Evolutionary conservation across 495 filamentous ascomycete genomes (phyloP), one percentile per base, ranked within the genome.

Genomic region (Penicillium angulare): DNA sequence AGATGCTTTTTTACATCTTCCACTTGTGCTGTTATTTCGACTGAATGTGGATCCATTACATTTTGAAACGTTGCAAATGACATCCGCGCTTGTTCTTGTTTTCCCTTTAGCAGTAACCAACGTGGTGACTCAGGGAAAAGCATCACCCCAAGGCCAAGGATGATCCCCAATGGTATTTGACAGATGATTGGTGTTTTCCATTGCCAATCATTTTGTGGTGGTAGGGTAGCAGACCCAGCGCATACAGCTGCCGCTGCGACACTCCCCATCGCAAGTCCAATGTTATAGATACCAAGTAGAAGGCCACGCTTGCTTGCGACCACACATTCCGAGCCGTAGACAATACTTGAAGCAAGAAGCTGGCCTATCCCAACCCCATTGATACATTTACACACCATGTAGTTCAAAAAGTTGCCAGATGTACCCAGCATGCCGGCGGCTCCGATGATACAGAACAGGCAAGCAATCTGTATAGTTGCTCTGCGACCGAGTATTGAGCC

Each of bases 51-150:
- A 8, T 52, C 50, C n/a, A n/a, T n/a, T 7, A 55, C 47, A 9
- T 50, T 24, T 29, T 57, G 59, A 2, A 65, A 39, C 7, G 43
- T 46, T 22, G 57, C 45, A 26, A 67, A 65, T 1, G 61, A 59
- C 8, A 24, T 24, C 20, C 59, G 52, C 7, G 64, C 64, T 16
- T 60, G 55, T 1, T 60, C 56, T 50, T 65, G 58, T 34, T 40
- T 49, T 1, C 49, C 48, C 16, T 58, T 47, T 7, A 45, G 52
- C 29, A 67, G 27, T 6, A 67, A 45, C 64, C 64, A 67, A 4
- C 64, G 64, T 1, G 64, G 64, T 1, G 64, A 67, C 35, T 67
- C 64, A 1, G 64, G 64, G 7, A 67, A 62, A 52, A 57, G 62
- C 40, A 65, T 34, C 17, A 67, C 54, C 1, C 61, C 58, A 7